Base-by-base conservation (phyloP, 2,329 filamentous ascomycete genomes). In the Torrubiellomyces zombiae region DNA sequence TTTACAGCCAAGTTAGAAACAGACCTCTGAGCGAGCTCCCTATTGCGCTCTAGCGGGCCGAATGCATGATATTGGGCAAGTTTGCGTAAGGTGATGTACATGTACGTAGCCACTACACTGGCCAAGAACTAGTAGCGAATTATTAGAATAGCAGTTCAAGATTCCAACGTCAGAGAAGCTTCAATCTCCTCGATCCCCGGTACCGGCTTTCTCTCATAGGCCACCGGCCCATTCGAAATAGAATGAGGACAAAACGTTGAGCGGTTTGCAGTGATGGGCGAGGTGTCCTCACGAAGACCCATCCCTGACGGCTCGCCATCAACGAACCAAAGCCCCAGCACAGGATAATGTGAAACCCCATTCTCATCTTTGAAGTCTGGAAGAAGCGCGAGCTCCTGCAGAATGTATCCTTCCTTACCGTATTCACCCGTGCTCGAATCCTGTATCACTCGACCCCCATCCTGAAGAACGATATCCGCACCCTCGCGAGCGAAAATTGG, bases 401-500 rank as follows among this genome's bases (percentile, higher is more conserved):
- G n/a, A 13, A 29, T 12, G 16, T 16, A 26, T 13, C 27, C 27
- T 16, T 29, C 27, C 20, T 29, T 23, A 16, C 27, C 27, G 20
- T 22, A 29, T 8, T 7, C 15, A 3, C 18, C 14, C 10, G 16
- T 25, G 15, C 16, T 14, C 13, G 4, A 6, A 10, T 29, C 19
- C 9, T 21, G 19, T 9, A 26, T 18, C 2, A 29, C 20, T 1
- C 10, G 15, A 16, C 23, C 23, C 10, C 26, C 23, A 9, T 16
- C 19, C 9, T 22, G 10, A 5, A 29, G 20, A 15, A 11, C 7
- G 7, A 26, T 23, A 13, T 14, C 23, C n/a, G 16, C 10, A 7
- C 27, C 27, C 15, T 29, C 27, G 12, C 27, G 27, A 11, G 27
- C 20, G 14, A 26, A 29, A n/a, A 29, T 29, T 4, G 27, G 27